phyloP scores from a whole-genome alignment of 208 protist genomes.

The Angomonas ambiguus region DNA sequence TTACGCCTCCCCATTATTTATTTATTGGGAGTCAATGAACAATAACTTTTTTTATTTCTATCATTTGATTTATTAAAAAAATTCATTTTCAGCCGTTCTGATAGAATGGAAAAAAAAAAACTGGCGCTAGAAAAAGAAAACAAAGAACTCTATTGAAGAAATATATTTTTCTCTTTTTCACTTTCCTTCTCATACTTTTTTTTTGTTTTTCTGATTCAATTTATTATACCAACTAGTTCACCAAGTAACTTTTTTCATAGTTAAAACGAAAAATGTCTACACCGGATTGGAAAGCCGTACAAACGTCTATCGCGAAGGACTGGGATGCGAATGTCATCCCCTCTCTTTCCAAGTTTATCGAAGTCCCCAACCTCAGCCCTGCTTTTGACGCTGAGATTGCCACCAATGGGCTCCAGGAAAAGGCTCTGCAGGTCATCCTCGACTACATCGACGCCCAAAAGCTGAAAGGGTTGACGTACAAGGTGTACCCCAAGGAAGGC shows the following conservation, averaged over 20 bases:
- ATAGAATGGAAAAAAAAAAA: slow-evolving; percentile 8
- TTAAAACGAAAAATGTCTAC: not conserved
- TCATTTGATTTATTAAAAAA: not conserved
- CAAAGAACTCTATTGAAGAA: not conserved
- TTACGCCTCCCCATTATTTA: not conserved
- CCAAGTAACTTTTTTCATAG: not conserved
- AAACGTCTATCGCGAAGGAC: slow-evolving; percentile 22
- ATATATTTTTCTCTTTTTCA: not conserved
- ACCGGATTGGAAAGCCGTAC: not conserved
- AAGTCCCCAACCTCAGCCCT: slow-evolving; percentile 93
- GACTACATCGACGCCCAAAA: slow-evolving; percentile 81
- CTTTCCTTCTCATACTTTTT: not conserved
- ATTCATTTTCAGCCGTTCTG: too few species aligned
- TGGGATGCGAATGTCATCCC: slow-evolving; percentile 87
- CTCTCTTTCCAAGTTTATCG: slow-evolving; percentile 81
- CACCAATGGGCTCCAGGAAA: slow-evolving; percentile 84
- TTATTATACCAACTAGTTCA: too few species aligned
- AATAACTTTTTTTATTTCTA: not conserved
- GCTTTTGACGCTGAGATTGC: slow-evolving; percentile 82
- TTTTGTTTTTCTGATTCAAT: not conserved
- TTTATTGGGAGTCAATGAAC: too few species aligned
- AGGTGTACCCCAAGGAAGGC: slow-evolving; percentile 68
- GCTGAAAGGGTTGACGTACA: slow-evolving; percentile 66
- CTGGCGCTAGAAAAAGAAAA: too few species aligned
- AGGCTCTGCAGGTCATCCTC: slow-evolving; percentile 84